phyloP scores from a whole-genome alignment of 2,329 filamentous ascomycete species.

The Sporothrix brasiliensis region DNA sequence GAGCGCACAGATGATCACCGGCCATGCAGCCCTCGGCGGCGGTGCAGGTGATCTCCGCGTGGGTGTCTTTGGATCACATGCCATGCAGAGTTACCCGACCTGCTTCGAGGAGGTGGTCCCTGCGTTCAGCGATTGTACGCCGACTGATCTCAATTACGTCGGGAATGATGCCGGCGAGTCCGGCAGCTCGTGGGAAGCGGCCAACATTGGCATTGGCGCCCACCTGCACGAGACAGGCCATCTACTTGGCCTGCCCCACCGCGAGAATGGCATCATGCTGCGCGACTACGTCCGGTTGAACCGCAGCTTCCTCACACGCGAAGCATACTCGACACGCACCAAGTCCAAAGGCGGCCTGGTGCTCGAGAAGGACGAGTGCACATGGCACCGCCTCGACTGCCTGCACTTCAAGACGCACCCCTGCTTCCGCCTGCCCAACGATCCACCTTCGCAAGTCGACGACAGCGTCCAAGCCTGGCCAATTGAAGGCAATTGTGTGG shows the following conservation, averaged over 20 bases:
- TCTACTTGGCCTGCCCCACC: conserved; percentile 85
- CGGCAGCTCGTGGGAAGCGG: conserved; percentile 93
- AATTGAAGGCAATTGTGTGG: conserved; percentile 73
- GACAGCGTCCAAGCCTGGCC: conserved; percentile 84
- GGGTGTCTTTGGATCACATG: conserved; percentile 90
- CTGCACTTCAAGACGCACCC: conserved; percentile 89
- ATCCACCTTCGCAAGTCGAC: conserved; percentile 64
- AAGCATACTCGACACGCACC: conserved; percentile 85
- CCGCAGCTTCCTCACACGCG: conserved; percentile 76
- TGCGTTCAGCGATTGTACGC: conserved; percentile 86
- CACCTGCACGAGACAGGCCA: conserved; percentile 92
- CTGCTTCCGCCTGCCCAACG: conserved; percentile 81
- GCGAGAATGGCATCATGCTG: conserved; percentile 89
- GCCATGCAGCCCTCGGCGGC: conserved; percentile 83
- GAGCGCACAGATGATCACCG: conserved; percentile 67
- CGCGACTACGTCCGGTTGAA: conserved; percentile 84
- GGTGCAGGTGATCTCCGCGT: conserved; percentile 72
- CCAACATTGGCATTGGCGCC: conserved; percentile 89
- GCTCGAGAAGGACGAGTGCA: conserved; percentile 77
- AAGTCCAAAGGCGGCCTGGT: conserved; percentile 79
- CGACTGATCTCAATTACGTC: conserved; percentile 77
- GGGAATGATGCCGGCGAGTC: conserved; percentile 85
- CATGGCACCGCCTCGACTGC: conserved; percentile 87
- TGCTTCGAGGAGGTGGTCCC: conserved; percentile 87
- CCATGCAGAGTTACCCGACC: conserved; percentile 85